Percentiles rank a stretch among this genome's conserved stretches.
Evolutionary conservation across 768 basidiomycete species (phyloP).

Genomic region (Phallus indusiatus): DNA sequence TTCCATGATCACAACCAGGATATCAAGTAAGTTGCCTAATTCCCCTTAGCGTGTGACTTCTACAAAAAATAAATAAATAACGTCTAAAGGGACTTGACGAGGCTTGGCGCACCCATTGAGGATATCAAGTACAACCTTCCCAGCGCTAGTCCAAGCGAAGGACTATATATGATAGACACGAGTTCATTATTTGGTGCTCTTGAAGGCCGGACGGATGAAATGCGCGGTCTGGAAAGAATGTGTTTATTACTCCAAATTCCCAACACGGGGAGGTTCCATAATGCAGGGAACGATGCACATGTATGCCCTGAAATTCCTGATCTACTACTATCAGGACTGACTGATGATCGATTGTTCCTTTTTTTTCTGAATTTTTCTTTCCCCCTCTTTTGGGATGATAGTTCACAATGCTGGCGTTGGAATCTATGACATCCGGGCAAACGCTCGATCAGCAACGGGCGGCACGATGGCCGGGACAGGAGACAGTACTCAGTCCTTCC

Average conservation of each 20-base stretch:
- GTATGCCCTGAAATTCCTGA: slow-evolving; percentile 34
- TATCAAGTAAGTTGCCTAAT: slow-evolving; percentile 43
- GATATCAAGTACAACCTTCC: slow-evolving; percentile 49
- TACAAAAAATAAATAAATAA: background rate
- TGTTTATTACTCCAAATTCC: slow-evolving; percentile 54
- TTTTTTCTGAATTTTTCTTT: no score
- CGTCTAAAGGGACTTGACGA: slow-evolving; percentile 42
- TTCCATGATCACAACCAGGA: slow-evolving; percentile 77
- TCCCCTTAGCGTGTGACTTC: background rate
- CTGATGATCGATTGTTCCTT: background rate
- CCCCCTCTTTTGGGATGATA: slow-evolving; percentile 20
- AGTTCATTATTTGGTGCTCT: slow-evolving; percentile 67
- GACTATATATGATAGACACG: slow-evolving; percentile 64
- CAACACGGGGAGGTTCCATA: slow-evolving; percentile 52
- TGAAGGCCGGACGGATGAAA: slow-evolving; percentile 49
- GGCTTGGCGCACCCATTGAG: slow-evolving; percentile 44
- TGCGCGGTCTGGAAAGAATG: slow-evolving; percentile 47
- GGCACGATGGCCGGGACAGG: slow-evolving; percentile 64
- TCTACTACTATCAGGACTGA: background rate
- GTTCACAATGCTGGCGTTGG: slow-evolving; percentile 63
- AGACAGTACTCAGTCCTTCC: background rate
- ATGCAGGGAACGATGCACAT: slow-evolving; percentile 81
- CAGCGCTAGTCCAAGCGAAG: slow-evolving; percentile 38
- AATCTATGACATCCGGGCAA: slow-evolving; percentile 64
- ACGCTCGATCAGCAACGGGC: slow-evolving; percentile 69